Conservation (phyloP, 352 stramenopile genomes). For the Globisporangium iwayamae region DNA sequence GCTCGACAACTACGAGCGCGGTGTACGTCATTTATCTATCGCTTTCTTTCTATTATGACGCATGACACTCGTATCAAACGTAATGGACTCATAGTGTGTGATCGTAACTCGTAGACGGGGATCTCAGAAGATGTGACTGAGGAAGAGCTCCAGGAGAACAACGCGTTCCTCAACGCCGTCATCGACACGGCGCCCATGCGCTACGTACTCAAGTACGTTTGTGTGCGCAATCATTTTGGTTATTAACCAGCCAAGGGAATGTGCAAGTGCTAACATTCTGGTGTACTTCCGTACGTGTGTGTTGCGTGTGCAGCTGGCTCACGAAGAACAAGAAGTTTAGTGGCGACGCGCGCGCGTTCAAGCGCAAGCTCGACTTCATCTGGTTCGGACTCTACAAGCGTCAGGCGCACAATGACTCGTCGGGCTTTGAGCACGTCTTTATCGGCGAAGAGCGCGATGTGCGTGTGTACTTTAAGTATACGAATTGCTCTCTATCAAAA, state of each 20-base stretch:
- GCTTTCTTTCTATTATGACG: not conserved
- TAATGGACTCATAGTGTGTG: not conserved
- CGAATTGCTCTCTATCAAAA: not conserved
- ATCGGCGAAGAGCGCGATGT: conserved; percentile 94
- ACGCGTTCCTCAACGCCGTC: conserved; percentile 90
- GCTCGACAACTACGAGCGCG: conserved; percentile 88
- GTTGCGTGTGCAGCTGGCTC: conserved; percentile 44
- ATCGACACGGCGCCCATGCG: conserved; percentile 92
- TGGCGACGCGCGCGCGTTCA: conserved; percentile 72
- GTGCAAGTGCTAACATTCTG: not conserved
- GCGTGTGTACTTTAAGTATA: conserved; percentile 12
- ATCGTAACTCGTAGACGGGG: conserved; percentile 51
- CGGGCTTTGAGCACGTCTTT: conserved; percentile 97
- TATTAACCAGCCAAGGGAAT: not conserved
- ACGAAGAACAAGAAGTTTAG: conserved; percentile 83
- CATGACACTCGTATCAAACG: not conserved
- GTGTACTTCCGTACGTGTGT: not conserved
- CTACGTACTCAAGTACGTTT: conserved; percentile 87
- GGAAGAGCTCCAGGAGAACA: conserved; percentile 88
- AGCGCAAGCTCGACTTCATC: conserved; percentile 91
- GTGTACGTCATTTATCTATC: conserved; percentile 30
- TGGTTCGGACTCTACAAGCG: conserved; percentile 96
- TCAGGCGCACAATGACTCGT: conserved; percentile 85
- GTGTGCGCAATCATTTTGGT: not conserved
- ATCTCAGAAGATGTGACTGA: conserved; percentile 81